Evolutionary conservation across 1,139 yeast species (phyloP), one percentile per base, ranked within the genome.

Genomic region (Diutina scorzettiae): DNA sequence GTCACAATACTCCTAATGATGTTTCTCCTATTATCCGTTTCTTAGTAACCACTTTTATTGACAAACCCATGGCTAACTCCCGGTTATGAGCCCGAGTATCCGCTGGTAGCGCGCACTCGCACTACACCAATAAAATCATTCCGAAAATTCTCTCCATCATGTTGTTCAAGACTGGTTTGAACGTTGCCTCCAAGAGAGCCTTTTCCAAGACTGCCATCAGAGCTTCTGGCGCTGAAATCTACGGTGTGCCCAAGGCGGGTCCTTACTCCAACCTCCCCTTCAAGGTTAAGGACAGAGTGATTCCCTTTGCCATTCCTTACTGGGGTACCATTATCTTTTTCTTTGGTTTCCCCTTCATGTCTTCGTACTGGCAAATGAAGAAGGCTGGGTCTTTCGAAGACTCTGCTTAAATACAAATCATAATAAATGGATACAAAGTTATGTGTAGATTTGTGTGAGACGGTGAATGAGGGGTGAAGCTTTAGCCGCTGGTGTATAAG

Each of bases 231-330:
- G 12, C 6, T 14, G 54, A 58, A 33, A 52, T 64, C 43, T 66
- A 54, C 51, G 73, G 73, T 43, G 44, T 63, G 42, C 73, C 73
- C 44, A 80, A 83, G 60, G 83, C 78, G 60, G 97, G 97, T 56
- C 78, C 80, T 43, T 89, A 91, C 80, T 71, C 82, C 58, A 91
- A 91, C 76, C 59, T 91, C 51, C 98, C 98, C 51, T 91, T 89
- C 78, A 77, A 78, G 72, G 93, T 91, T 51, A 86, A 85, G 73
- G 71, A 78, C 75, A 85, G 95, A 76, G 83, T 78, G 70, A 73
- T 89, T 51, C 97, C 97, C 51, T 86, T 76, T 62, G 81, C 78
- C 53, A 68, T 85, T 43, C 71, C 80, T 51, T 95, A 81, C 71
- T 81, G 84, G 73, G 78, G 89, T 44, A 79, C 78, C 66, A 75